These are phyloP conservation scores for Oxytropis ochrocephala DNA, from an alignment of 306 rosid genomes.

Conservation along the genomic window DNA sequence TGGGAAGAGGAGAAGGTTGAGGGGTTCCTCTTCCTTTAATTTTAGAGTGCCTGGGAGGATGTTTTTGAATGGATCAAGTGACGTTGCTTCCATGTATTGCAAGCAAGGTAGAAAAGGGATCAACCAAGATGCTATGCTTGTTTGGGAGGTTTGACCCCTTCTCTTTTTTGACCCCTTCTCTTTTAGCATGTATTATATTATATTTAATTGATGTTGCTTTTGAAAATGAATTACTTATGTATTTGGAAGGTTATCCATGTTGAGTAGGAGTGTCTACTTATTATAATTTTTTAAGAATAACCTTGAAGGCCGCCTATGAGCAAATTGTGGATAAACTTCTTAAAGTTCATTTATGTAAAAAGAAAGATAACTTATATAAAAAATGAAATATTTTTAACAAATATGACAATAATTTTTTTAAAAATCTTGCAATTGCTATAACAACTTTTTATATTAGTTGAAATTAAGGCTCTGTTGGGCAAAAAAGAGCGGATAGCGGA, in stretches of 20 bases:
- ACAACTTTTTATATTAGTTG: neutral
- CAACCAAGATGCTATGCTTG: constrained; percentile 96
- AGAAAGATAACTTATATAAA: neutral
- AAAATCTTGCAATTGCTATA: neutral
- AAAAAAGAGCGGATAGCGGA: too few species aligned
- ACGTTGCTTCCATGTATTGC: constrained; percentile 58
- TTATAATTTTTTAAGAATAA: neutral
- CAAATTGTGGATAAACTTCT: neutral
- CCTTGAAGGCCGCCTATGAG: neutral
- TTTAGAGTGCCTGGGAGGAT: constrained; percentile 59
- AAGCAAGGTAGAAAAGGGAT: constrained; percentile 84
- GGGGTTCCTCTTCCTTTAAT: constrained; percentile 29
- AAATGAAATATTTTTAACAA: neutral
- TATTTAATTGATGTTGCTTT: neutral
- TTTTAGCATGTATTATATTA: neutral
- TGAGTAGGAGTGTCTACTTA: neutral
- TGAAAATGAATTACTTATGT: neutral
- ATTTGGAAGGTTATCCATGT: neutral
- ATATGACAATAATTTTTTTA: neutral
- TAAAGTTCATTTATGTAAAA: neutral
- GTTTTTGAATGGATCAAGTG: constrained; percentile 65
- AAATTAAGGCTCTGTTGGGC: too few species aligned
- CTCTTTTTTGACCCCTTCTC: constrained; percentile 10
- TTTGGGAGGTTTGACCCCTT: constrained; percentile 73
- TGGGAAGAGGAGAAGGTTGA: constrained; percentile 44